Conservation (phyloP, 2,329 filamentous ascomycete species). For the Nectriaceae sp. region DNA sequence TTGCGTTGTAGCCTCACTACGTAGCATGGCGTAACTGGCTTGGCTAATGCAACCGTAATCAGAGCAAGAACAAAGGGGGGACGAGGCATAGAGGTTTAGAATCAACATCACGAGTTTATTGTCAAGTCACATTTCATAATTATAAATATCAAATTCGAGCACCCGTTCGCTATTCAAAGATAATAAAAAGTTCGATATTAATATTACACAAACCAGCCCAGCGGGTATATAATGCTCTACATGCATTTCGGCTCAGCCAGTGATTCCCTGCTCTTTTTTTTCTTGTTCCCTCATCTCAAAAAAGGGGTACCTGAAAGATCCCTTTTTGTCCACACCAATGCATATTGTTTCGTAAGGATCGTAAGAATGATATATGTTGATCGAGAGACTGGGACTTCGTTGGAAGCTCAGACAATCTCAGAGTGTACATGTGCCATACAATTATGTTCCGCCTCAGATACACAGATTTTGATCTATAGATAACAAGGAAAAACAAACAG, state of each 20-base stretch:
- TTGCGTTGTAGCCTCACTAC: too few species aligned
- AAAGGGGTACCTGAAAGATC: slow-evolving; percentile 15
- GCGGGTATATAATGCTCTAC: slow-evolving; percentile 32
- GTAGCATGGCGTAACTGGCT: too few species aligned
- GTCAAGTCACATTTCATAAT: too few species aligned
- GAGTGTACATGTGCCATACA: slow-evolving; percentile 27
- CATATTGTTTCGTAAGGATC: slow-evolving; percentile 55
- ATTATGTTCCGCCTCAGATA: slow-evolving; percentile 25
- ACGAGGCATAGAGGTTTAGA: too few species aligned
- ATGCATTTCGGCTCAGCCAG: slow-evolving; percentile 31
- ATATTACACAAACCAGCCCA: slow-evolving; percentile 36
- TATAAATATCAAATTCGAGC: slow-evolving; percentile 10
- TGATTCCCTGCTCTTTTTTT: slow-evolving; percentile 23
- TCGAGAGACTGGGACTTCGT: slow-evolving; percentile 12
- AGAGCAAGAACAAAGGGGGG: too few species aligned
- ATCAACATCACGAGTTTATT: too few species aligned
- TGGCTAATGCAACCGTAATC: too few species aligned
- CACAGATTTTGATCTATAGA: slow-evolving; percentile 29
- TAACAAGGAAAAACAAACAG: slow-evolving; percentile 24
- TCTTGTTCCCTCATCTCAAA: slow-evolving; percentile 21
- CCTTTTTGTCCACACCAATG: slow-evolving; percentile 31
- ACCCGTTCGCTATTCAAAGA: slow-evolving; percentile 15
- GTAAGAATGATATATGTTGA: slow-evolving; percentile 52
- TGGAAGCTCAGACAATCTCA: slow-evolving; percentile 18
- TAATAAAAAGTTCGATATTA: slow-evolving; percentile 30